phyloP scores from a whole-genome alignment of 257 asterid genomes.

The Osmanthus fragrans region DNA sequence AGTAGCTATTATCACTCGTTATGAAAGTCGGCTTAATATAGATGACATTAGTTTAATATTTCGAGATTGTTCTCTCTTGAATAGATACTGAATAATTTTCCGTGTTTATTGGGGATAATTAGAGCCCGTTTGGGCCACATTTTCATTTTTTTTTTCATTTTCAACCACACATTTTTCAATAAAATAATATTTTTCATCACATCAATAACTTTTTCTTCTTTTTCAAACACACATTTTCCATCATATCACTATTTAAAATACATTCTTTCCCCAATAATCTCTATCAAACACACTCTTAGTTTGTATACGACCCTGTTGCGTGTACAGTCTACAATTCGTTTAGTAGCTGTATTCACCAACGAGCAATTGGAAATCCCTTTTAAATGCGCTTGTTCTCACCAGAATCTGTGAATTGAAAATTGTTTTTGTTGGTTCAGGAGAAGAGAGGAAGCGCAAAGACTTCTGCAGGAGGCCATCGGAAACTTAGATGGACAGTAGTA shows the following conservation, averaged over 20 bases:
- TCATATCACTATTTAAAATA: too few relatives aligned
- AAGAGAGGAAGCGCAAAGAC: slow-evolving; percentile 84
- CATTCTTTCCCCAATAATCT: too few relatives aligned
- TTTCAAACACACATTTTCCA: too few relatives aligned
- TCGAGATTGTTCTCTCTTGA: too few relatives aligned
- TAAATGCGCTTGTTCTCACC: neutral
- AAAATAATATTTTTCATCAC: too few relatives aligned
- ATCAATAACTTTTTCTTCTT: too few relatives aligned
- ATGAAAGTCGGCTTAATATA: neutral
- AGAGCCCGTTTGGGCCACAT: too few relatives aligned
- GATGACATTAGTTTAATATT: neutral
- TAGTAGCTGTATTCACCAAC: neutral
- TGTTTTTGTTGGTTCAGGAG: slow-evolving; percentile 49
- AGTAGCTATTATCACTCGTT: neutral
- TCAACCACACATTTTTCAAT: too few relatives aligned
- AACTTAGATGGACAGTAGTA: slow-evolving; percentile 61
- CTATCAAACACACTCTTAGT: too few relatives aligned
- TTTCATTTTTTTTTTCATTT: too few relatives aligned
- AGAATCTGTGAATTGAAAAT: neutral
- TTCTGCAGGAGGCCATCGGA: slow-evolving; percentile 67
- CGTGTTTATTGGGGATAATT: neutral
- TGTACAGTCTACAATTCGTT: neutral
- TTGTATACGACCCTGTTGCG: neutral
- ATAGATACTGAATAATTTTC: neutral
- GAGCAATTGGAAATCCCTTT: neutral